Base-by-base conservation (phyloP, 192 early-diverging fungal species). In the Dispira parvispora region DNA sequence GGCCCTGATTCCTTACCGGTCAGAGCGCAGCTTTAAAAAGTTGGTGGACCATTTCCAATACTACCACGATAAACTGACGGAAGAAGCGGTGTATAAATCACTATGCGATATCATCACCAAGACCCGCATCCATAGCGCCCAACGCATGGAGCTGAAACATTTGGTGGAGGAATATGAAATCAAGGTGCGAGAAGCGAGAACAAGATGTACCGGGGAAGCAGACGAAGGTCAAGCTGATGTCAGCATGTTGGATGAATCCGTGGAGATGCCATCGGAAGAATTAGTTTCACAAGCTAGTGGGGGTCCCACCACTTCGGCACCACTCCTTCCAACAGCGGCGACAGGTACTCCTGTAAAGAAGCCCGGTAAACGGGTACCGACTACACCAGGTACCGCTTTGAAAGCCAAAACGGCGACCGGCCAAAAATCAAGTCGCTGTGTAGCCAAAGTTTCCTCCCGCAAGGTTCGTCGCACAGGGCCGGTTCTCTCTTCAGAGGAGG, bases 61-160 rank as follows among this genome's bases (percentile, higher is more conserved):
- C 47, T 99, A 92, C 71, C 84, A 89, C 64, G 89, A 99, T 64
- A 99, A 96, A 71, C 75, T 99, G 18, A 76, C 88, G 55, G 92
- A 95, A 62, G 79, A 84, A 12, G 66, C 74, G 2, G 84, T 99
- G 28, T 86, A 82, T 72, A 95, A 96, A 71, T 75, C 78, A 50
- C 84, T 98, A 63, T 60, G 70, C 23, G 96, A 99, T 61, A 92
- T 99, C 62, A 75, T 93, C 43, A 62, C 73, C 27, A 96, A 93
- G 84, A 86, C 86, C 62, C 62, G 67, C 10, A 64, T 61, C 16
- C 72, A 67, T 32, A 27, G 64, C 3, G 65, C 62, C 21, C 82
- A 83, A 53, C 95, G 88, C 67, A 70, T 78, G 8, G 94, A 96
- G 63, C 69, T 84, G 47, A 93, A 93, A 74, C 62, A 72, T 3